A percentile compares a stretch with the other conserved stretches of the same genome.
phyloP scores from a whole-genome alignment of 495 filamentous ascomycete genomes.

The Hypoxylon rickii region DNA sequence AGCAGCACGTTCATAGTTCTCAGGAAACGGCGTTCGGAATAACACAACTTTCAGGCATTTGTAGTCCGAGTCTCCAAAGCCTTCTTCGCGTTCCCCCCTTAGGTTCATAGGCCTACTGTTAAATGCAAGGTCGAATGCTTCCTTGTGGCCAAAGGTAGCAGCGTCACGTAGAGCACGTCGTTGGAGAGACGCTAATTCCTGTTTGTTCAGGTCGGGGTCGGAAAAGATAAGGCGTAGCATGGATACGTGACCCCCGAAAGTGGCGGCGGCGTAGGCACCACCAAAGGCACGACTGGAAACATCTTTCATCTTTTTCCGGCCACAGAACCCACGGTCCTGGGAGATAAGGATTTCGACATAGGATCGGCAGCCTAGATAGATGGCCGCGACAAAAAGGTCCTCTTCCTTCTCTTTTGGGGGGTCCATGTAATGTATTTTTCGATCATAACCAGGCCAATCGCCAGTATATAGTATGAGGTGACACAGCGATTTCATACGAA shows the following conservation, averaged over 20 bases:
- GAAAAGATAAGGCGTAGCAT: constrained; percentile 30
- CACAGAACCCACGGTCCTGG: not conserved
- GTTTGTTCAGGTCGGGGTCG: not conserved
- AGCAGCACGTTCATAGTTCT: not conserved
- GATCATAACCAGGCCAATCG: not conserved
- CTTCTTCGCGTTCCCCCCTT: not conserved
- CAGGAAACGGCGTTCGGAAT: not conserved
- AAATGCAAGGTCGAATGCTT: constrained; percentile 10
- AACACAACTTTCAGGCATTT: not conserved
- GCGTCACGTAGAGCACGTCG: not conserved
- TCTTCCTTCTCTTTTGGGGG: not conserved
- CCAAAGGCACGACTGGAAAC: not conserved
- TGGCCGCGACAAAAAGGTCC: constrained; percentile 10
- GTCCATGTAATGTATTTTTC: not conserved
- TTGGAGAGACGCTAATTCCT: not conserved
- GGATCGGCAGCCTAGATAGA: constrained; percentile 1
- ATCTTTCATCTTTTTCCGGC: not conserved
- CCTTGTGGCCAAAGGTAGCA: not conserved
- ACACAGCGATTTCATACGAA: constrained; percentile 6
- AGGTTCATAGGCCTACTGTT: not conserved
- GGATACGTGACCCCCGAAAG: not conserved
- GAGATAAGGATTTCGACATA: constrained; percentile 1
- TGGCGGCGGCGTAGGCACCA: not conserved
- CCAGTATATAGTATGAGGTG: not conserved
- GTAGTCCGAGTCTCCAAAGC: not conserved